These are phyloP conservation scores for Yamadazyma pseudoaaseri DNA, from an alignment of 1,139 yeast species.

Conservation along the genomic window DNA sequence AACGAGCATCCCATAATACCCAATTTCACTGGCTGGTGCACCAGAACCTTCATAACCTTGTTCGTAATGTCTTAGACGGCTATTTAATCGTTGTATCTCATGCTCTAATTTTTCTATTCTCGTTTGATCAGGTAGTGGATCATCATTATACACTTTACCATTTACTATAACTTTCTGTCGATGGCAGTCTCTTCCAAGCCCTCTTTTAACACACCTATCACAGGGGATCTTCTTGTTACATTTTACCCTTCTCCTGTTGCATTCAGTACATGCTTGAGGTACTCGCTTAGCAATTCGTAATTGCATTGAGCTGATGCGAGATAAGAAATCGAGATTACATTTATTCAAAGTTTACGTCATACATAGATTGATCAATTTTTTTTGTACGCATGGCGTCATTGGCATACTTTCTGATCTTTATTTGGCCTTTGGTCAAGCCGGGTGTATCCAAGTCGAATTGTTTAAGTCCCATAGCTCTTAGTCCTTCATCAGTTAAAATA, in stretches of 20 bases:
- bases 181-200: constrained; percentile 12
- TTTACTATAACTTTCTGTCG: constrained; percentile 14
- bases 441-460: constrained; percentile 13
- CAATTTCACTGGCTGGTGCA: constrained; percentile 5
- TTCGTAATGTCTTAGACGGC: too few species aligned
- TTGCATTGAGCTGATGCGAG: too few species aligned
- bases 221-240: constrained; percentile 32
- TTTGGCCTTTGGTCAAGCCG: constrained; percentile 22
- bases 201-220: constrained; percentile 25
- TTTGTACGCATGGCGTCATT: constrained; percentile 13
- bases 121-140: background rate
- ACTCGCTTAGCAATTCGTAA: constrained; percentile 16
- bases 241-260: constrained; percentile 26
- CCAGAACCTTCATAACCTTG: background rate
- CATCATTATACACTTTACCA: constrained; percentile 11
- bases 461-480: constrained; percentile 22
- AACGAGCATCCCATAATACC: constrained; percentile 9
- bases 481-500: constrained; percentile 20
- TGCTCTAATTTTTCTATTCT: constrained; percentile 4
- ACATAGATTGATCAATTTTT: background rate
- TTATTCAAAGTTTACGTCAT: background rate
- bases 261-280: constrained; percentile 24
- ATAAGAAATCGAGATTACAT: background rate
- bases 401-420: constrained; percentile 18
- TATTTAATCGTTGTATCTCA: constrained; percentile 2